These are phyloP conservation scores for Debaryomyces subglobosus DNA, from an alignment of 1,139 yeast species.

Conservation along the genomic window DNA sequence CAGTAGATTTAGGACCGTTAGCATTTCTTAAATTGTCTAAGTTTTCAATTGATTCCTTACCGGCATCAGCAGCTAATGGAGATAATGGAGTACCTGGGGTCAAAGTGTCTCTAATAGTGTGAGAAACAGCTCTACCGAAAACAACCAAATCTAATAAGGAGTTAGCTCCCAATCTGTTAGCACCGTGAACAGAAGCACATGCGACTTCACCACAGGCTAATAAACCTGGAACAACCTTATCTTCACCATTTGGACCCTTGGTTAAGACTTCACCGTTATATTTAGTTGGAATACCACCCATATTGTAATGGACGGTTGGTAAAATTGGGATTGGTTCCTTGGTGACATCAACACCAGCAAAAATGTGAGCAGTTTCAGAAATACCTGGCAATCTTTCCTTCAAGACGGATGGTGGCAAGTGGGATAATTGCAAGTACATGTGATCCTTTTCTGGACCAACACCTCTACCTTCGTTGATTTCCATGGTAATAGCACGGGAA, in stretches of 20 bases:
- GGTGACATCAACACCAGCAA: slow-evolving; percentile 99
- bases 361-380: slow-evolving; percentile 96
- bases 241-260: slow-evolving; percentile 84
- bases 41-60: slow-evolving; percentile 87
- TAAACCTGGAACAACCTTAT: slow-evolving; percentile 89
- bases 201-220: slow-evolving; percentile 99
- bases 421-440: slow-evolving; percentile 91
- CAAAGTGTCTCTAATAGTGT: slow-evolving; percentile 81
- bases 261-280: slow-evolving; percentile 95
- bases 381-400: slow-evolving; percentile 98
- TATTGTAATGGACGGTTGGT: slow-evolving; percentile 98
- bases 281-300: slow-evolving; percentile 99
- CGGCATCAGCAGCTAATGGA: slow-evolving; percentile 78
- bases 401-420: slow-evolving; percentile 88
- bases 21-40: slow-evolving; percentile 89
- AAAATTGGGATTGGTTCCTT: slow-evolving; percentile 98
- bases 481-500: slow-evolving; percentile 97
- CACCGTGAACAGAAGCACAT: slow-evolving; percentile 99
- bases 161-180: slow-evolving; percentile 98
- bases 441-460: slow-evolving; percentile 97
- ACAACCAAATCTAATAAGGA: slow-evolving; percentile 95
- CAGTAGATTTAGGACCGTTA: slow-evolving; percentile 77
- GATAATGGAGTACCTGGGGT: slow-evolving; percentile 88
- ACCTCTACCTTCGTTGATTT: slow-evolving; percentile 98
- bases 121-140: slow-evolving; percentile 97